Percentiles rank a stretch among this genome's conserved stretches.
phyloP scores from a whole-genome alignment of 148 eudicot species.

The Rhododendron ferrugineum region DNA sequence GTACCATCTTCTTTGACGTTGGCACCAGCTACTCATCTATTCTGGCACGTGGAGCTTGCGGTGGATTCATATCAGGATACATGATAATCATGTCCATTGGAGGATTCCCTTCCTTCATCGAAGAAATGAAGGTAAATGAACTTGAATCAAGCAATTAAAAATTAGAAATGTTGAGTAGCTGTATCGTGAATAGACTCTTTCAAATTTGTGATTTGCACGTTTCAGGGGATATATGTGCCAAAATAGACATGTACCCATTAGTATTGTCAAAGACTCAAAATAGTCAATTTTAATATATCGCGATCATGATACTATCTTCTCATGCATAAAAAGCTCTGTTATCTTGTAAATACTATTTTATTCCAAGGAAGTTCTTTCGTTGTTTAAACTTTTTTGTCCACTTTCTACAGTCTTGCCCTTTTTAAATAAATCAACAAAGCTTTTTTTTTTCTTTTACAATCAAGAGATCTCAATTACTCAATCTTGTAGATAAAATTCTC shows the following conservation, averaged over 20 bases:
- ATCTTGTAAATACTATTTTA: not conserved
- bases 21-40: constrained; percentile 73
- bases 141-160: not conserved
- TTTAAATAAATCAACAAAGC: not conserved
- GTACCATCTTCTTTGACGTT: constrained; percentile 69
- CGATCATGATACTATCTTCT: not conserved
- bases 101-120: constrained; percentile 90
- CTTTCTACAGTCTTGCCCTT: not conserved
- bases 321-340: not conserved
- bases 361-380: not conserved
- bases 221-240: not conserved
- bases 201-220: not conserved
- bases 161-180: not conserved
- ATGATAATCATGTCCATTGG: constrained; percentile 97
- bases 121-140: constrained; percentile 68
- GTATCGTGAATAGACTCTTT: not conserved
- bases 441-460: not conserved
- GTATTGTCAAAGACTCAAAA: not conserved
- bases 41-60: constrained; percentile 79
- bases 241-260: not conserved
- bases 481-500: not conserved
- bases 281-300: not conserved
- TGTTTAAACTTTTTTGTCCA: not conserved
- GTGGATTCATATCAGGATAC: constrained; percentile 76
- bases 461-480: not conserved